Evolutionary conservation across 164 flowering plant genomes (phyloP).

Genomic region (Vitis labrusca): DNA sequence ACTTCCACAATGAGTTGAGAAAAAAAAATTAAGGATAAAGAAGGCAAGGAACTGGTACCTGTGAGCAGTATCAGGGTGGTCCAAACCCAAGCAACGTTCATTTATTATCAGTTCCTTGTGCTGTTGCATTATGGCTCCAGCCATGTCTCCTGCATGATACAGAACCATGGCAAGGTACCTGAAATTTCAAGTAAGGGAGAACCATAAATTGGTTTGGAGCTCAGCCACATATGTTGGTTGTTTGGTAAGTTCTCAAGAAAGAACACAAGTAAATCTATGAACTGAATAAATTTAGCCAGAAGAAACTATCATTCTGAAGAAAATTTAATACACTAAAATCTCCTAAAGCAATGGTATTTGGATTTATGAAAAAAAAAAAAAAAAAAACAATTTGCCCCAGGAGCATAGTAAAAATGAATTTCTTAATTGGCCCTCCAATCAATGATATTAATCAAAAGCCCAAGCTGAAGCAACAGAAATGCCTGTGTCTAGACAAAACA

Average conservation of each 20-base stretch:
- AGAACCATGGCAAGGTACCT: slow-evolving; percentile 99
- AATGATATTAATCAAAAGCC: background rate
- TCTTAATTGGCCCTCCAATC: too few species aligned
- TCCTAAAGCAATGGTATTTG: too few species aligned
- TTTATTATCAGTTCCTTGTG: slow-evolving; percentile 97
- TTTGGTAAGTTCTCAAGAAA: too few species aligned
- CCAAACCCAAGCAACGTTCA: slow-evolving; percentile 94
- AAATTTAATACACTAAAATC: too few species aligned
- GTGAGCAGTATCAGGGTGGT: slow-evolving; percentile 99
- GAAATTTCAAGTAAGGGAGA: slow-evolving; percentile 18
- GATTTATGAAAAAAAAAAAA: too few species aligned
- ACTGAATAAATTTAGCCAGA: too few species aligned
- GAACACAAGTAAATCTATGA: too few species aligned
- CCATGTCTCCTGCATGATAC: slow-evolving; percentile 99
- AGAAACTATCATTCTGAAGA: background rate
- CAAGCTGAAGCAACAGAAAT: background rate
- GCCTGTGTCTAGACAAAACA: background rate
- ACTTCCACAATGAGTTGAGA: background rate
- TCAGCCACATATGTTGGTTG: background rate
- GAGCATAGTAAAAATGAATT: background rate
- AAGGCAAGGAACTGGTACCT: slow-evolving; percentile 40
- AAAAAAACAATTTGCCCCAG: background rate
- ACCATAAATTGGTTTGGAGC: background rate
- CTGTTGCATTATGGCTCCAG: slow-evolving; percentile 97
- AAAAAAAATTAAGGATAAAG: background rate